Evolutionary conservation across 495 filamentous ascomycete species (phyloP).

Genomic region (Penicillium fimorum): DNA sequence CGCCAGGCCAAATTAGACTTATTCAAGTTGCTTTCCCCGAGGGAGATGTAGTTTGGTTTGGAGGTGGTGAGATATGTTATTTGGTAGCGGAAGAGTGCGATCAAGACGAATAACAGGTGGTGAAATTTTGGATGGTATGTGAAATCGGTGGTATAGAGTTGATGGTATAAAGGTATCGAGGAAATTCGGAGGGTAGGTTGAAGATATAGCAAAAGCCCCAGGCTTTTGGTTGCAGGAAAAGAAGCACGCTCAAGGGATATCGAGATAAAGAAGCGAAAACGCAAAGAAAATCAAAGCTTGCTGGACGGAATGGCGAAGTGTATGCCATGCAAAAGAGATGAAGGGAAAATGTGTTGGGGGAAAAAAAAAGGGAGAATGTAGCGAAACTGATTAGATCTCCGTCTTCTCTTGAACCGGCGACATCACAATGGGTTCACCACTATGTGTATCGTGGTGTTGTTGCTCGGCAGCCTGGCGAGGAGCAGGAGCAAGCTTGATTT

Average conservation of each 20-base stretch:
- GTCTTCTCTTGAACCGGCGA: constrained; percentile 30
- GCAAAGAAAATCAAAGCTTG: constrained; percentile 8
- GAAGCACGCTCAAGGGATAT: constrained; percentile 35
- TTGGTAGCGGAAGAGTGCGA: background rate
- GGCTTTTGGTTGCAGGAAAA: constrained; percentile 21
- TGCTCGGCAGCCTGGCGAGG: constrained; percentile 39
- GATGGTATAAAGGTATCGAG: background rate
- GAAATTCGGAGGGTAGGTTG: background rate
- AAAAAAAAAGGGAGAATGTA: background rate
- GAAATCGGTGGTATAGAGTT: background rate
- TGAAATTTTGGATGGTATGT: background rate
- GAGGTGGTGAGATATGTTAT: background rate
- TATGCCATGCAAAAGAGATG: constrained; percentile 10
- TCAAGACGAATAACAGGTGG: background rate
- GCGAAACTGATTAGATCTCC: constrained; percentile 10
- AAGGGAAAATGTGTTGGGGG: background rate
- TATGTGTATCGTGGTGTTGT: constrained; percentile 25
- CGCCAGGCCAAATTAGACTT: constrained; percentile 9
- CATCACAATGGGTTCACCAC: constrained; percentile 13
- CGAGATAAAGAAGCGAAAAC: constrained; percentile 20
- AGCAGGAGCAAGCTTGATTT: constrained; percentile 37
- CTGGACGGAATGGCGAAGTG: constrained; percentile 7
- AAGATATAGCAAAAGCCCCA: constrained; percentile 25
- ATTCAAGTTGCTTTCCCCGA: constrained; percentile 12
- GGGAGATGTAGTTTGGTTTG: background rate